Evolutionary conservation across 352 stramenopile genomes (phyloP).

Genomic region (Globisporangium perplexum): DNA sequence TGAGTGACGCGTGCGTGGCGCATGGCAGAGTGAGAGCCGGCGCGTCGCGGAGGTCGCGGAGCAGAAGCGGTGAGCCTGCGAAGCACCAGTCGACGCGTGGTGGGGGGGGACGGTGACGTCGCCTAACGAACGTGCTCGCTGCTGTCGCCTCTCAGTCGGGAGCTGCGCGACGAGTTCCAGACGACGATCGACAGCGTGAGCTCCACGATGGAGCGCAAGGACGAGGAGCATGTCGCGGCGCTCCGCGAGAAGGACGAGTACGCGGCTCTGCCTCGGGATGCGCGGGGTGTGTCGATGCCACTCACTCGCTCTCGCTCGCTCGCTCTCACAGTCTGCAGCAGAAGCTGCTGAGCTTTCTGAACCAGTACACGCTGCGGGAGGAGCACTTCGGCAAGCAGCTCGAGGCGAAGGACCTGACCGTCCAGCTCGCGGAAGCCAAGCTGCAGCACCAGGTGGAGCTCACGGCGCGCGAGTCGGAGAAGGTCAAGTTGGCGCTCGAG

Average conservation of each 20-base stretch:
- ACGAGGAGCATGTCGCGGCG: constrained; percentile 77
- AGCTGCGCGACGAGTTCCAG: constrained; percentile 75
- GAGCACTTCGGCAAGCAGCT: constrained; percentile 83
- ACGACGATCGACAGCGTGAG: constrained; percentile 87
- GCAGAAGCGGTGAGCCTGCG: constrained; percentile 46
- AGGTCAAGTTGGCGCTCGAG: constrained; percentile 69
- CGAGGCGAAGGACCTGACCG: constrained; percentile 74
- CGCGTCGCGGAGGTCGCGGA: constrained; percentile 83
- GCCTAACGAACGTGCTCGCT: too few relatives aligned
- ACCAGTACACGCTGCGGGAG: constrained; percentile 74
- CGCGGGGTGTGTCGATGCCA: not conserved
- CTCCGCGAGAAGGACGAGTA: constrained; percentile 80
- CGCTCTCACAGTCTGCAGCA: constrained; percentile 71
- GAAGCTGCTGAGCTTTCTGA: constrained; percentile 79
- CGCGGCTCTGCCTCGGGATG: not conserved
- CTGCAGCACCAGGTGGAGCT: constrained; percentile 75
- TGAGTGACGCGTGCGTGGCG: not conserved
- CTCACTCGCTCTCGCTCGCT: not conserved
- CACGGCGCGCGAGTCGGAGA: constrained; percentile 59
- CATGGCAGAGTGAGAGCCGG: constrained; percentile 54
- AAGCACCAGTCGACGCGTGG: too few relatives aligned
- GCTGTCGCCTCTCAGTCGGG: constrained; percentile 27
- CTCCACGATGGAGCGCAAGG: constrained; percentile 85
- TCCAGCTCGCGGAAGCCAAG: constrained; percentile 80
- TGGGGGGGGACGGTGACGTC: too few relatives aligned